A percentile compares a stretch with the other conserved stretches of the same genome.
phyloP scores from a whole-genome alignment of 2,329 filamentous ascomycete genomes.

The Fusarium sp. region DNA sequence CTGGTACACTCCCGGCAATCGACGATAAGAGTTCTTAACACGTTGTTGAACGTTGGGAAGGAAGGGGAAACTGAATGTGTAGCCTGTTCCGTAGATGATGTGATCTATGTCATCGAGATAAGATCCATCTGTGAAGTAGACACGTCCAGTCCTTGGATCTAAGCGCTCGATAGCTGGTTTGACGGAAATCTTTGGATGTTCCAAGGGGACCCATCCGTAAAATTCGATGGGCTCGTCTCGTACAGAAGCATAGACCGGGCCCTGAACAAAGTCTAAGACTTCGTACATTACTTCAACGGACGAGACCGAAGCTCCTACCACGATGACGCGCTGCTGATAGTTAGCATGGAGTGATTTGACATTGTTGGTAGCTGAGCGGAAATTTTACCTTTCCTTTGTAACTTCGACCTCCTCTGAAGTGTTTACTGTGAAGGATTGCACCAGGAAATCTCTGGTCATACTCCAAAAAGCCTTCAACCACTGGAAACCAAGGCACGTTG shows the following conservation, averaged over 20 bases:
- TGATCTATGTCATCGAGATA: slow-evolving; percentile 22
- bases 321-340: slow-evolving; percentile 16
- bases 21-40: slow-evolving; percentile 20
- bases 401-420: slow-evolving; percentile 13
- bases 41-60: slow-evolving; percentile 9
- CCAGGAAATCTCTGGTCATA: slow-evolving; percentile 9
- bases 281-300: slow-evolving; percentile 29
- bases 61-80: slow-evolving; percentile 30
- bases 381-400: slow-evolving; percentile 18
- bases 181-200: slow-evolving; percentile 29
- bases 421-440: slow-evolving; percentile 27
- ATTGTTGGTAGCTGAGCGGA: accelerated
- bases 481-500: slow-evolving; percentile 34
- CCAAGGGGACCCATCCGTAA: slow-evolving; percentile 31
- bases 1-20: slow-evolving; percentile 30
- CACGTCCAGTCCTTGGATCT: slow-evolving; percentile 1
- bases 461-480: slow-evolving; percentile 17
- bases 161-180: slow-evolving; percentile 25
- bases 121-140: slow-evolving; percentile 25
- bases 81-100: slow-evolving; percentile 34
- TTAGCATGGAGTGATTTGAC: neutral
- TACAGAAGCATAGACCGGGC: slow-evolving; percentile 22
- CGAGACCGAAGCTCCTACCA: slow-evolving; percentile 32
- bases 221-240: slow-evolving; percentile 14
- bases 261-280: slow-evolving; percentile 14